These are phyloP conservation scores for Colletotrichum sp. DNA, from an alignment of 2,329 filamentous ascomycete species.

Conservation along the genomic window DNA sequence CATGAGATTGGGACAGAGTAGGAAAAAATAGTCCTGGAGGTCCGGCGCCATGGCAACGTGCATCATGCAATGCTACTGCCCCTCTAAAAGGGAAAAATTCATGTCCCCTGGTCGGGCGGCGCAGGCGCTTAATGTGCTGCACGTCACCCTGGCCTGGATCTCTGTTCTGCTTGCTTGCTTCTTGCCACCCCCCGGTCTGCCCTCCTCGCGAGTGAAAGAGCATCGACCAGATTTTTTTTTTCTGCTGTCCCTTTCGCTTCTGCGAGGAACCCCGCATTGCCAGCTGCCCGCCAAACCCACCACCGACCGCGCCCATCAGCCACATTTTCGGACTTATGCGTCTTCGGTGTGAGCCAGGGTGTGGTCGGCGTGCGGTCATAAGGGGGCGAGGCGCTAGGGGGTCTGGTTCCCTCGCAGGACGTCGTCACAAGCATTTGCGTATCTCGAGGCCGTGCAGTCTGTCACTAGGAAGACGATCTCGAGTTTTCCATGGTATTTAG, in stretches of 20 bases:
- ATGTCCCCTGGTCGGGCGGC: slow-evolving; percentile 1
- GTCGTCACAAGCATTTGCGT: not conserved
- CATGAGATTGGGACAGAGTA: not conserved
- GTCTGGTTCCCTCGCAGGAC: not conserved
- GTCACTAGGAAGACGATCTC: not conserved
- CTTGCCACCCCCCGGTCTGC: slow-evolving; percentile 12
- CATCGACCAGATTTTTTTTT: slow-evolving; percentile 7
- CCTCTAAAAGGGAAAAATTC: not conserved
- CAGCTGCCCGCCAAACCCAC: not conserved
- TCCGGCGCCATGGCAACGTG: slow-evolving; percentile 10
- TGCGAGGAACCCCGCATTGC: slow-evolving; percentile 6
- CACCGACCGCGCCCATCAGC: not conserved
- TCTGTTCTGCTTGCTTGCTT: not conserved
- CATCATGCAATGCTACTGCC: slow-evolving; percentile 13
- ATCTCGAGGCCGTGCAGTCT: not conserved
- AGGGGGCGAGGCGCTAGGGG: not conserved
- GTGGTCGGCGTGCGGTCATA: not conserved
- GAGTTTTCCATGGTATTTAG: not conserved
- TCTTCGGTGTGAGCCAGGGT: not conserved
- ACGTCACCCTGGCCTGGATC: slow-evolving; percentile 13
- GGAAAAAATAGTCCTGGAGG: not conserved
- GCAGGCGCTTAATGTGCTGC: slow-evolving; percentile 16
- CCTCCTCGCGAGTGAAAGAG: not conserved
- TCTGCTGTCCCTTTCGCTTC: not conserved
- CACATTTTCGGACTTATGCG: slow-evolving; percentile 14